Conservation (phyloP, 2,329 filamentous ascomycete species). For the Ophiostoma himal-ulmi region DNA sequence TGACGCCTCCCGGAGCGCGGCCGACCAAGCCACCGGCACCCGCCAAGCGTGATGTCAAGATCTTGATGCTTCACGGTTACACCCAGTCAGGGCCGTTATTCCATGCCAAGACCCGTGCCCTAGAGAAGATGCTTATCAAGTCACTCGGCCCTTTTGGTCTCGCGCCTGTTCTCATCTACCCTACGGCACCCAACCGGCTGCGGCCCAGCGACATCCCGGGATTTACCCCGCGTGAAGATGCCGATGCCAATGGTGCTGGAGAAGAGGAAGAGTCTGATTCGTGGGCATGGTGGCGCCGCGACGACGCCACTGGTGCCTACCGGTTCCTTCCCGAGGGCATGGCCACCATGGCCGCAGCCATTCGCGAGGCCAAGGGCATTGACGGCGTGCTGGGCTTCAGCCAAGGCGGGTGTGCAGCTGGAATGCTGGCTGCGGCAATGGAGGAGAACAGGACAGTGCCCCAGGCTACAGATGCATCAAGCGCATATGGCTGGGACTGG, state of each 20-base stretch:
- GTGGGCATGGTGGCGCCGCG: conserved; percentile 77
- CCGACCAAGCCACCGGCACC: conserved; percentile 30
- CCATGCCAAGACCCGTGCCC: conserved; percentile 78
- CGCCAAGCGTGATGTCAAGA: conserved; percentile 52
- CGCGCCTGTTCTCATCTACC: conserved; percentile 56
- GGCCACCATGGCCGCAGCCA: conserved; percentile 52
- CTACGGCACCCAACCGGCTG: conserved; percentile 61
- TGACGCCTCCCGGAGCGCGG: conserved; percentile 3
- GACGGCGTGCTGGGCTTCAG: conserved; percentile 79
- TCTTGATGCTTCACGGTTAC: conserved; percentile 80
- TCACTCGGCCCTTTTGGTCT: conserved; percentile 56
- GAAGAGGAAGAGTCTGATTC: conserved; percentile 48
- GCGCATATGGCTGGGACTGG: conserved; percentile 37
- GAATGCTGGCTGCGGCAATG: conserved; percentile 65
- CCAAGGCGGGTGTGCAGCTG: conserved; percentile 69
- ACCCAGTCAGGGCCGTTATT: conserved; percentile 86
- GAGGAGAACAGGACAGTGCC: conserved; percentile 41
- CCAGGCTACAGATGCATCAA: neutral
- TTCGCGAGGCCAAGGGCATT: conserved; percentile 59
- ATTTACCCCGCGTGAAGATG: conserved; percentile 40
- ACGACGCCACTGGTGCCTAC: conserved; percentile 61
- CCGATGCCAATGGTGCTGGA: conserved; percentile 13
- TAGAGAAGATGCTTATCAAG: conserved; percentile 75
- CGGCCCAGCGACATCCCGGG: conserved; percentile 63
- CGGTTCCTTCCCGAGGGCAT: conserved; percentile 65